phyloP scores from a whole-genome alignment of 2,329 filamentous ascomycete genomes.

The Pezicula rhizophila region DNA sequence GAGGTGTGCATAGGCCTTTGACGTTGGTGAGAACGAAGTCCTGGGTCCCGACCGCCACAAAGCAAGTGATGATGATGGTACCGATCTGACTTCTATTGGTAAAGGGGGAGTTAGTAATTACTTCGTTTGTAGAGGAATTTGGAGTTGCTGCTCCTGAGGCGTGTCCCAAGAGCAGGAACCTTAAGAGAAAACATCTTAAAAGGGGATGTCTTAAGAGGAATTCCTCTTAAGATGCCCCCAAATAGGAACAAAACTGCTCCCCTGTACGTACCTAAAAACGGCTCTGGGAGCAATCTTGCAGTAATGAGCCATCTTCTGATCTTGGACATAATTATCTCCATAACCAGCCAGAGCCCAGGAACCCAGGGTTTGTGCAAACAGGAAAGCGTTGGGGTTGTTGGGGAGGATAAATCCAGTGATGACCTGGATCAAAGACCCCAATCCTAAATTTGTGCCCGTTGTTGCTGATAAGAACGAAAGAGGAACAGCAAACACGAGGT shows the following conservation, averaged over 20 bases:
- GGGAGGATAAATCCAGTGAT: constrained; percentile 32
- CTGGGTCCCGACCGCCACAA: constrained; percentile 35
- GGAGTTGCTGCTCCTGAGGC: too few relatives aligned
- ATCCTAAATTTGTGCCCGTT: constrained; percentile 37
- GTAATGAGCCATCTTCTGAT: constrained; percentile 38
- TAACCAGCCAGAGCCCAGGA: constrained; percentile 33
- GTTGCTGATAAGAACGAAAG: constrained; percentile 38
- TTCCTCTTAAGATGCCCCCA: too few relatives aligned
- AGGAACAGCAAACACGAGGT: constrained; percentile 31
- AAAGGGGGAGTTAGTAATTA: too few relatives aligned
- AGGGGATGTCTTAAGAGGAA: too few relatives aligned
- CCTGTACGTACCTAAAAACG: constrained; percentile 26
- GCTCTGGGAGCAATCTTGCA: constrained; percentile 35
- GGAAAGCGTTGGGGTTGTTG: constrained; percentile 31
- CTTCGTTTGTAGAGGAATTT: too few relatives aligned
- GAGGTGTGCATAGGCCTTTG: constrained; percentile 17
- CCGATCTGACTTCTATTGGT: constrained; percentile 9
- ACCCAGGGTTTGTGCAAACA: constrained; percentile 34
- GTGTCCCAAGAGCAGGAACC: too few relatives aligned
- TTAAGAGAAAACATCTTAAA: too few relatives aligned
- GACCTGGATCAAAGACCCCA: constrained; percentile 37
- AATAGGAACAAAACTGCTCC: too few relatives aligned
- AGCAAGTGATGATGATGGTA: constrained; percentile 36
- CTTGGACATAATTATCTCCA: constrained; percentile 25
- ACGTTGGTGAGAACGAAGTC: constrained; percentile 35